A percentile compares a stretch with the other conserved stretches of the same genome.
Conservation (phyloP, 352 stramenopile species). For the Phytopythium delawarense region DNA sequence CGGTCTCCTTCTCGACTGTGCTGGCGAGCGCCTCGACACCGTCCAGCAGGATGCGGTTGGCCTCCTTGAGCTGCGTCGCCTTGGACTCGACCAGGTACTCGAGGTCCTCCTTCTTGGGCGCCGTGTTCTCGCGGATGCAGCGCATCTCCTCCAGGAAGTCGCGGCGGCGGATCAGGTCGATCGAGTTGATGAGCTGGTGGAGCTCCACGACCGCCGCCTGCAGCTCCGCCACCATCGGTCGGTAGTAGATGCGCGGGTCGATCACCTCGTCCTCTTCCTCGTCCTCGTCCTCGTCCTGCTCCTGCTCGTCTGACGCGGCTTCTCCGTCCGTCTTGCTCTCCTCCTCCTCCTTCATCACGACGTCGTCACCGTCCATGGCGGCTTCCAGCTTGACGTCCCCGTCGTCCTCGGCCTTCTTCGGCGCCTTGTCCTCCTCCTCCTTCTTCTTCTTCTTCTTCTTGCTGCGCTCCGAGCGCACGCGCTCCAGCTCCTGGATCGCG, state of each 20-base stretch:
- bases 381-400: constrained; percentile 16
- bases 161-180: constrained; percentile 74
- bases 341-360: constrained; percentile 16
- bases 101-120: constrained; percentile 73
- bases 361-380: constrained; percentile 15
- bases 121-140: constrained; percentile 84
- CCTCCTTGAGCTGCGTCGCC: constrained; percentile 67
- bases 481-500: constrained; percentile 79
- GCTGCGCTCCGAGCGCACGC: constrained; percentile 45
- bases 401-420: constrained; percentile 6
- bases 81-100: constrained; percentile 80
- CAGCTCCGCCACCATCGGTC: constrained; percentile 78
- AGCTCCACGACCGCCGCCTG: constrained; percentile 74
- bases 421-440: constrained; percentile 12
- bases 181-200: constrained; percentile 86
- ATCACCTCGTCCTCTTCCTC: constrained; percentile 72
- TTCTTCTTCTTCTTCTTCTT: constrained; percentile 58
- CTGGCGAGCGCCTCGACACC: constrained; percentile 64
- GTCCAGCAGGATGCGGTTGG: constrained; percentile 63
- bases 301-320: neutral
- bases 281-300: constrained; percentile 18
- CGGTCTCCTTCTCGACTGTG: constrained; percentile 76
- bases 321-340: constrained; percentile 11
- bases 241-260: constrained; percentile 83
- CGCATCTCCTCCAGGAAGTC: constrained; percentile 86